phyloP scores from a whole-genome alignment of 2,329 filamentous ascomycete species.

The Arthrobotrys iridis region DNA sequence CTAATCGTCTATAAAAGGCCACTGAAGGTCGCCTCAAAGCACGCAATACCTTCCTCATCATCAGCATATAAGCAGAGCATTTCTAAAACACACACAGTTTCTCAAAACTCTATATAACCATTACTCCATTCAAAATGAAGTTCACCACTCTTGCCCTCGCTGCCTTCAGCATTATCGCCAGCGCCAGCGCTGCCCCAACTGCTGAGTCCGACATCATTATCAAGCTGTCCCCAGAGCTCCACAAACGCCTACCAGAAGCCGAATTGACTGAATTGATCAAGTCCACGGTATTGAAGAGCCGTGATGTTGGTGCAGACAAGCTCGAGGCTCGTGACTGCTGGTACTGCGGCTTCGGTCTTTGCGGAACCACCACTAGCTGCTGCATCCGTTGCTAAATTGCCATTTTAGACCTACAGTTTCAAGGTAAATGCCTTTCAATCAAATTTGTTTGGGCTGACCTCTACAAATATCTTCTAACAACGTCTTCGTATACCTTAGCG shows the following conservation, averaged over 20 bases:
- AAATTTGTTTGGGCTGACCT: no score
- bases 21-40: not conserved
- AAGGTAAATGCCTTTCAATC: no score
- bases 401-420: no score
- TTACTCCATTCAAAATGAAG: constrained; percentile 28
- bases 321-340: constrained; percentile 39
- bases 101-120: not conserved
- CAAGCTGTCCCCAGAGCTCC: constrained; percentile 46
- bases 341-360: constrained; percentile 37
- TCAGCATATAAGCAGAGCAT: not conserved
- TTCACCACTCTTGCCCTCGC: constrained; percentile 26
- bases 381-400: constrained; percentile 41
- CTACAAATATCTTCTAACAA: no score
- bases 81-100: not conserved
- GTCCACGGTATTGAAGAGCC: constrained; percentile 35
- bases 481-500: no score
- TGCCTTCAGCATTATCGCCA: constrained; percentile 26
- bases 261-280: constrained; percentile 51
- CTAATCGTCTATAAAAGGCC: constrained; percentile 3
- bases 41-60: not conserved
- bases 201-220: constrained; percentile 39
- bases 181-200: constrained; percentile 31
- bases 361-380: constrained; percentile 44
- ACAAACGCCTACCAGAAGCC: constrained; percentile 43
- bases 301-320: constrained; percentile 13